These are phyloP conservation scores for Tulasnella sp. DNA, from an alignment of 768 basidiomycete species.

Conservation along the genomic window DNA sequence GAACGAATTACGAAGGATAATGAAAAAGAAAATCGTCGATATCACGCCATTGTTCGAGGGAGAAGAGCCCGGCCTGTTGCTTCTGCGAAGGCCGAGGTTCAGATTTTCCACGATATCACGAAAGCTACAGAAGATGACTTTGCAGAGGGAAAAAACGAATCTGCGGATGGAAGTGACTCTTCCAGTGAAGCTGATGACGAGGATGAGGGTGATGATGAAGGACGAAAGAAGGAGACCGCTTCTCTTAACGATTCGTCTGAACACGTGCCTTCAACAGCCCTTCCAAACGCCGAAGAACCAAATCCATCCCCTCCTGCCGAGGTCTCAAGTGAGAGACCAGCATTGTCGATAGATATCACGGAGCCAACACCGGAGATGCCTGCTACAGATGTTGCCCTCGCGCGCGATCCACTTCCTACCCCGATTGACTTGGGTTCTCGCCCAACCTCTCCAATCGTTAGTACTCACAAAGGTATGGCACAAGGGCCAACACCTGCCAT, in stretches of 20 bases:
- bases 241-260: background rate
- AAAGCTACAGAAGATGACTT: conserved; percentile 80
- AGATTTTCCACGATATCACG: conserved; percentile 77
- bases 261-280: background rate
- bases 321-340: background rate
- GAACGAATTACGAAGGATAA: conserved; percentile 55
- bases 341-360: conserved; percentile 1
- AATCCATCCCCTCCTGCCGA: background rate
- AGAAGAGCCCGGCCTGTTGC: conserved; percentile 83
- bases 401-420: background rate
- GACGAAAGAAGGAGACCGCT: conserved; percentile 1
- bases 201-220: conserved; percentile 45
- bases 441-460: background rate
- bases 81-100: conserved; percentile 73
- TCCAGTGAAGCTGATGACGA: conserved; percentile 56
- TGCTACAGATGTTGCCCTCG: background rate
- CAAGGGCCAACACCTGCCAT: no score
- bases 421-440: background rate
- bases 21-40: conserved; percentile 61
- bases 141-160: conserved; percentile 29
- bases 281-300: background rate
- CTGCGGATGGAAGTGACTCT: conserved; percentile 48
- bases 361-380: background rate
- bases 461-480: background rate
- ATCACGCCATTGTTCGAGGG: conserved; percentile 77